phyloP scores from a whole-genome alignment of 805 yeast species.

The Candida endomychidarum region DNA sequence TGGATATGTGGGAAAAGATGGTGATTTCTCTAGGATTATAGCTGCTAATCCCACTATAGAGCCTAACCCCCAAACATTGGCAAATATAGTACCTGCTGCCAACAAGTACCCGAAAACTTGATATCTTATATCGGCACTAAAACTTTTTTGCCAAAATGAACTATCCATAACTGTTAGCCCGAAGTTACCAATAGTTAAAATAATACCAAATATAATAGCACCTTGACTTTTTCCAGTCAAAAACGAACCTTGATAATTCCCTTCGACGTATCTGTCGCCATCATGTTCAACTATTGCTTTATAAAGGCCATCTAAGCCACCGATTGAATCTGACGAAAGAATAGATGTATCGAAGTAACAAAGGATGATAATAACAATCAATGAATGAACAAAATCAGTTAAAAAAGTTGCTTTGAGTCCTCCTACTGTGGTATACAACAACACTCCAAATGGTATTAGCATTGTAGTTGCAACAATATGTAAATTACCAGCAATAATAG shows the following conservation, averaged over 20 bases:
- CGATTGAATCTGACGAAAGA: conserved; percentile 24
- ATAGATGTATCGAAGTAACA: conserved; percentile 28
- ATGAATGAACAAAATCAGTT: conserved; percentile 42
- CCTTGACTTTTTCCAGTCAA: conserved; percentile 38
- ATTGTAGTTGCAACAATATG: conserved; percentile 27
- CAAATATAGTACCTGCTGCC: conserved; percentile 31
- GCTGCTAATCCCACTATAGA: conserved; percentile 34
- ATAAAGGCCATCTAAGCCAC: conserved; percentile 29
- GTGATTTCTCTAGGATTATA: conserved; percentile 25
- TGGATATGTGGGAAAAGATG: conserved; percentile 33
- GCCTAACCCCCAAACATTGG: conserved; percentile 39
- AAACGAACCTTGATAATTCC: conserved; percentile 34
- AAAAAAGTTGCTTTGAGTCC: conserved; percentile 53
- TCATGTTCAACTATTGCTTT: conserved; percentile 20
- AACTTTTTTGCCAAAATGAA: conserved; percentile 42
- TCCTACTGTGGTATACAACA: conserved; percentile 49
- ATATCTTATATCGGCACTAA: conserved; percentile 34
- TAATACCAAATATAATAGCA: conserved; percentile 34
- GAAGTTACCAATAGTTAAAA: conserved; percentile 35
- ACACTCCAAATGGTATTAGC: conserved; percentile 38
- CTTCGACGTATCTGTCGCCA: conserved; percentile 25
- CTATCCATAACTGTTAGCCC: conserved; percentile 40
- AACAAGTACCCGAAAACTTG: conserved; percentile 38
- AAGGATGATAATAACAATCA: conserved; percentile 24
- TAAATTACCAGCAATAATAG: conserved; percentile 27